Percentiles rank a stretch among this genome's conserved stretches.
Evolutionary conservation across 2,329 filamentous ascomycete genomes (phyloP).

Genomic region (Didymella pomorum): DNA sequence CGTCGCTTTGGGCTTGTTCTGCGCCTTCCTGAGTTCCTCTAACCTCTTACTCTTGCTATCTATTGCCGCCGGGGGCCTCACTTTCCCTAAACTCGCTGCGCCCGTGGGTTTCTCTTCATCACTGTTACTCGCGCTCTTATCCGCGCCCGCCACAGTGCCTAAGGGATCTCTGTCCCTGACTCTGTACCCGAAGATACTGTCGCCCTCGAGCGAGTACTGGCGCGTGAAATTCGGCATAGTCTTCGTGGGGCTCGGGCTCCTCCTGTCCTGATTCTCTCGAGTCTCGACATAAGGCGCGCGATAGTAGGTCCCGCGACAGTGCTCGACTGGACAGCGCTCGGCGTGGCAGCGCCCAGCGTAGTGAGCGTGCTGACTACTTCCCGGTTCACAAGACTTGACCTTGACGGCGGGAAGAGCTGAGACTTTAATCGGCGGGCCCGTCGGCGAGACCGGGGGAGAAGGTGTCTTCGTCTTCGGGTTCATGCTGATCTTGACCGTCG

Average conservation of each 20-base stretch:
- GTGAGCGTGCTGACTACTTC: background rate
- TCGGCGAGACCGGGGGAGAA: background rate
- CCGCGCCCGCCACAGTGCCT: constrained; percentile 24
- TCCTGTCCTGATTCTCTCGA: constrained; percentile 16
- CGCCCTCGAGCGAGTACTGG: constrained; percentile 30
- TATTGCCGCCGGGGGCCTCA: too few relatives aligned
- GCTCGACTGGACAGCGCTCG: background rate
- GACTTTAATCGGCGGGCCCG: background rate
- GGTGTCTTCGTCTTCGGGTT: constrained; percentile 26
- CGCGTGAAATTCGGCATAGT: constrained; percentile 33
- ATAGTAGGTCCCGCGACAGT: constrained; percentile 22
- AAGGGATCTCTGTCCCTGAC: constrained; percentile 26
- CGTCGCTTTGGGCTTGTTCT: too few relatives aligned
- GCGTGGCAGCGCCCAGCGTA: too few relatives aligned
- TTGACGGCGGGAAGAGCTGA: constrained; percentile 3
- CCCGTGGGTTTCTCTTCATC: constrained; percentile 21
- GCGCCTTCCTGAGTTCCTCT: background rate
- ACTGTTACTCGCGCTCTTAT: constrained; percentile 12
- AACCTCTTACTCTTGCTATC: too few relatives aligned
- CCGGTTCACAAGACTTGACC: background rate
- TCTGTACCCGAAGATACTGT: constrained; percentile 36
- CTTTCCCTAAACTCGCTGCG: too few relatives aligned
- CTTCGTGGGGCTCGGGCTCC: constrained; percentile 30
- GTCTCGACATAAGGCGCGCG: constrained; percentile 8
- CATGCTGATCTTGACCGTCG: constrained; percentile 35